phyloP scores from a whole-genome alignment of 1,284 basidiomycete genomes.

The Vanrija sp. region DNA sequence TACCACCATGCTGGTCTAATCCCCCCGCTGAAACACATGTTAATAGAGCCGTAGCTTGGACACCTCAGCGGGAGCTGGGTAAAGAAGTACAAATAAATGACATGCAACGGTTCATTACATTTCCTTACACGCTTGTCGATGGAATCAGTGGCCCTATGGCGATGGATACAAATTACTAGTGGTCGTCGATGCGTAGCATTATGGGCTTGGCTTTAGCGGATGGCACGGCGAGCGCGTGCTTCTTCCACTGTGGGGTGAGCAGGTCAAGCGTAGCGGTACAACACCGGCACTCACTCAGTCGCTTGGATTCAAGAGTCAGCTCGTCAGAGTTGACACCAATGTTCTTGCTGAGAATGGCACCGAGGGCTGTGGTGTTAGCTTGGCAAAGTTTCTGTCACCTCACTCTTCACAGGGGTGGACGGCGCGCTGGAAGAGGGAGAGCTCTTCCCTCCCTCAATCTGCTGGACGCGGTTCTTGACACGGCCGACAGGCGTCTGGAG shows the following conservation, averaged over 20 bases:
- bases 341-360: constrained; percentile 6
- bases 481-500: constrained; percentile 3
- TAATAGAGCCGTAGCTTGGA: too few relatives aligned
- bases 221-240: constrained; percentile 11
- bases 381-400: not conserved
- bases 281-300: constrained; percentile 6
- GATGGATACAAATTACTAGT: too few relatives aligned
- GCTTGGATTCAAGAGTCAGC: constrained; percentile 15
- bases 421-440: not conserved
- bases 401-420: constrained; percentile 4
- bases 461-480: constrained; percentile 6
- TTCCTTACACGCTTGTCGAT: too few relatives aligned
- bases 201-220: not conserved
- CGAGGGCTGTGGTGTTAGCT: constrained; percentile 5
- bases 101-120: too few relatives aligned
- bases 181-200: too few relatives aligned
- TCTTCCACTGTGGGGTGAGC: constrained; percentile 10
- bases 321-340: constrained; percentile 10
- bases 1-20: too few relatives aligned
- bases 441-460: constrained; percentile 1
- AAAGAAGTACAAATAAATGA: too few relatives aligned
- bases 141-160: too few relatives aligned
- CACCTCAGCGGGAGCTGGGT: too few relatives aligned
- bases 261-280: too few relatives aligned
- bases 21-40: too few relatives aligned